Percentiles rank a stretch among this genome's conserved stretches.
Conservation (phyloP, 148 eudicot genomes). For the Rhododendron ferrugineum region DNA sequence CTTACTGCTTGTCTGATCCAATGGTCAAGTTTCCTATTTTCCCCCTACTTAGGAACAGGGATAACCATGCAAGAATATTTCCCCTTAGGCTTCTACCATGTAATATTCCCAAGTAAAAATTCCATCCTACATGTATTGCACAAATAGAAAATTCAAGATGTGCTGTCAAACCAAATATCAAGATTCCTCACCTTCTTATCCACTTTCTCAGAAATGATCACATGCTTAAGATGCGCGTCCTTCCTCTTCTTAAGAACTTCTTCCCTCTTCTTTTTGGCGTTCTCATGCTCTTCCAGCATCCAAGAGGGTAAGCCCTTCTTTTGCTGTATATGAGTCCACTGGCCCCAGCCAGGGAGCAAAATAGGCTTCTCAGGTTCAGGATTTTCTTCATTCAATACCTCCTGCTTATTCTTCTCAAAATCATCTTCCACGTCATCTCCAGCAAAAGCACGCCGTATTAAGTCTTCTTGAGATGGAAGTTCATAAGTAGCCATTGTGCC, state of each 20-base stretch:
- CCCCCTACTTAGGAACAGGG: background rate
- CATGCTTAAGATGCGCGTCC: constrained; percentile 75
- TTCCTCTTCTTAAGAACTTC: constrained; percentile 77
- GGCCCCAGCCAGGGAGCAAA: constrained; percentile 95
- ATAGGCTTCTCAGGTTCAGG: constrained; percentile 92
- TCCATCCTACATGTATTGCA: background rate
- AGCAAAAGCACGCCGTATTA: constrained; percentile 81
- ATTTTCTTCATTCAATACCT: constrained; percentile 67
- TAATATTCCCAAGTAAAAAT: background rate
- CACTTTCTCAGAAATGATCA: constrained; percentile 77
- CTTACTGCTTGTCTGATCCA: no score
- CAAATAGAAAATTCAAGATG: background rate
- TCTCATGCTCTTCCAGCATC: constrained; percentile 72
- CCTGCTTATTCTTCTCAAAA: constrained; percentile 68
- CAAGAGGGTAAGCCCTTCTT: constrained; percentile 82
- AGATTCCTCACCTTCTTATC: constrained; percentile 72
- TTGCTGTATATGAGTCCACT: constrained; percentile 75
- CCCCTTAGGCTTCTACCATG: background rate
- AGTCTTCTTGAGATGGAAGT: constrained; percentile 84
- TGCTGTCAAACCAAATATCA: background rate
- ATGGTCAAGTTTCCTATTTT: background rate
- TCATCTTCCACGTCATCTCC: constrained; percentile 96
- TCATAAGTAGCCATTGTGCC: constrained; percentile 59
- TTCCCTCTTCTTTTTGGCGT: constrained; percentile 68
- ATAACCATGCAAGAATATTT: background rate